Evolutionary conservation across 371 early-diverging fungal genomes (phyloP), one percentile per base, ranked within the genome.

Genomic region (Mortierella sp.): DNA sequence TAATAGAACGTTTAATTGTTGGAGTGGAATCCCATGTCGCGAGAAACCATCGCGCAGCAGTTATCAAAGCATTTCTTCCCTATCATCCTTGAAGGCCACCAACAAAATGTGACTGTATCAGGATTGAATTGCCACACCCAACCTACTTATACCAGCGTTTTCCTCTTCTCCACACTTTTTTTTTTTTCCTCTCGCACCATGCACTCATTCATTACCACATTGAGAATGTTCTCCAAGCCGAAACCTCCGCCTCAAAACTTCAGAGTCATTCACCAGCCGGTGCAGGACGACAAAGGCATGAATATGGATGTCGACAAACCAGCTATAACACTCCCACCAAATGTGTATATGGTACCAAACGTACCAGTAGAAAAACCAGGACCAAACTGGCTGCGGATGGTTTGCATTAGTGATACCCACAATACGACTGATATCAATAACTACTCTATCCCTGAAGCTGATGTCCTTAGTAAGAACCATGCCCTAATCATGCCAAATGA

Each of bases 351-450:
- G 11, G 70, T 41, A 53, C 16, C 65, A 13, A 10, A 60, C 3
- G 61, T 55, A 2, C 65, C 69, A 15, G 57, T 67, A n/a, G 38
- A 69, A 19, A 74, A 79, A 58, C 74, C 69, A 10, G 69, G 60
- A 8, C 62, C 75, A 0, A 67, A 74, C 57, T 79, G 74, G 74
- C 83, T 74, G 15, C 72, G 88, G 9, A 81, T 88, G 69, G 86
- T 88, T 0, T 88, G 88, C 67, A 78, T 88, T 19, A 87, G 88
- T 40, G 88, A 88, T 65, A 88, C 88, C 8, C 88, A 88, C 64
- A 81, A 81, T 41, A 77, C 36, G 16, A 81, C 79, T 6, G 70
- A 76, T 50, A 67, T 57, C 24, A 43, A 62, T 9, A 69, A 78
- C 38, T 83, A 84, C 57, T 45, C 67, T n/a, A 74, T 87, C 33